Conservation (phyloP, 305 asterid species). For the Fraxinus nigra region DNA sequence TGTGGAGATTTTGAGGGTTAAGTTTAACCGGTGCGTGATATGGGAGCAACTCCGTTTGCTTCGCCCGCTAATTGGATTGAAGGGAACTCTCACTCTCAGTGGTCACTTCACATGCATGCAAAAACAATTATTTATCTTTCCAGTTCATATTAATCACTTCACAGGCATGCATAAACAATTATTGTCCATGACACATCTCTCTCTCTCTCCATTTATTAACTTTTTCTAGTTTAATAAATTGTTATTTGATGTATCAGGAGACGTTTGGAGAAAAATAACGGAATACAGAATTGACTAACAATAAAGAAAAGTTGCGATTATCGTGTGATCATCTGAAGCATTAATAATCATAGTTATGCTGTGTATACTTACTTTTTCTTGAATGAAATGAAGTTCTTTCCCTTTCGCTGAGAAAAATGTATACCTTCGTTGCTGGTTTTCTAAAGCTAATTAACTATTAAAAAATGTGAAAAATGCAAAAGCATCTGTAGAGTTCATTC, state of each 20-base stretch:
- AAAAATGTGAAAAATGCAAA: not conserved
- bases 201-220: not conserved
- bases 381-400: not conserved
- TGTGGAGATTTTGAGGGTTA: not conserved
- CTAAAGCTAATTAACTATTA: not conserved
- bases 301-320: not conserved
- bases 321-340: not conserved
- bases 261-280: not conserved
- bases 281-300: not conserved
- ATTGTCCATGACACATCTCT: not conserved
- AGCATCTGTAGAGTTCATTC: not conserved
- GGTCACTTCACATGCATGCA: not conserved
- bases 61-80: not conserved
- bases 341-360: not conserved
- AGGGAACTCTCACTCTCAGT: not conserved
- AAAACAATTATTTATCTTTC: not conserved
- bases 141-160: not conserved
- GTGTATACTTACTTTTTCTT: not conserved
- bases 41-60: slow-evolving; percentile 2
- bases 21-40: not conserved
- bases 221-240: not conserved
- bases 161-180: too few species aligned
- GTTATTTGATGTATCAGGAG: not conserved
- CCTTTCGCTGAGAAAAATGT: not conserved
- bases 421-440: not conserved